Percentiles rank a stretch among this genome's conserved stretches.
Evolutionary conservation across 2,329 filamentous ascomycete genomes (phyloP).

Genomic region (Emmonsiellopsis sp.): DNA sequence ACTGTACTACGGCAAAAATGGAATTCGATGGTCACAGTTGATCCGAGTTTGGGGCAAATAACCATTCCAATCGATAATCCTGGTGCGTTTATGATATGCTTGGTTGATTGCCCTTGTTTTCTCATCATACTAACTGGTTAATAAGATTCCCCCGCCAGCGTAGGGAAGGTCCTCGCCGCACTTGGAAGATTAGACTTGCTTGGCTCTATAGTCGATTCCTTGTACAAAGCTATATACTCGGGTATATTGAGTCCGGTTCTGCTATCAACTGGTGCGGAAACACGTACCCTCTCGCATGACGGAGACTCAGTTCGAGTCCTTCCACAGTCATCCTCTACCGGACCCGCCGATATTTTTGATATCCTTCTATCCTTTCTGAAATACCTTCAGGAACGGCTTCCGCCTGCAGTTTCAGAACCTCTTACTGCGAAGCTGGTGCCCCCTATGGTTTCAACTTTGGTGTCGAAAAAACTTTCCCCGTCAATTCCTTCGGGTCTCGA

Average conservation of each 20-base stretch:
- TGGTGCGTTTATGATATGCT: constrained; percentile 31
- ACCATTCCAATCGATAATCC: constrained; percentile 46
- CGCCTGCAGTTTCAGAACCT: constrained; percentile 38
- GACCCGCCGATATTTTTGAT: constrained; percentile 30
- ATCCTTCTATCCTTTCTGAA: constrained; percentile 38
- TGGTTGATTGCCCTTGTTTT: neutral
- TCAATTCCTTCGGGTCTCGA: constrained; percentile 66
- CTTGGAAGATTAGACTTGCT: constrained; percentile 25
- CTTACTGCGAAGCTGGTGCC: constrained; percentile 65
- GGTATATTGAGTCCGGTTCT: constrained; percentile 26
- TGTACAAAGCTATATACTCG: constrained; percentile 24
- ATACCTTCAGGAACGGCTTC: constrained; percentile 45
- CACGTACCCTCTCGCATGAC: constrained; percentile 19
- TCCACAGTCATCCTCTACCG: constrained; percentile 18
- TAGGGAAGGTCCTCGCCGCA: constrained; percentile 10
- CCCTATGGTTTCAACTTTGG: constrained; percentile 57
- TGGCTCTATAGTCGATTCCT: constrained; percentile 20
- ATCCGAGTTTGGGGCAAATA: constrained; percentile 48
- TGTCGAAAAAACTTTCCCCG: constrained; percentile 64
- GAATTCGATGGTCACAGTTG: constrained; percentile 57
- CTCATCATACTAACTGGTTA: constrained; percentile 4
- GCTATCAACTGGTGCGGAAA: constrained; percentile 18
- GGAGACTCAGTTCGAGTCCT: constrained; percentile 22
- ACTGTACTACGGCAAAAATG: constrained; percentile 62
- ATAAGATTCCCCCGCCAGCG: constrained; percentile 12